Conservation (phyloP, 208 protist species). For the Borovskyia barvae region DNA sequence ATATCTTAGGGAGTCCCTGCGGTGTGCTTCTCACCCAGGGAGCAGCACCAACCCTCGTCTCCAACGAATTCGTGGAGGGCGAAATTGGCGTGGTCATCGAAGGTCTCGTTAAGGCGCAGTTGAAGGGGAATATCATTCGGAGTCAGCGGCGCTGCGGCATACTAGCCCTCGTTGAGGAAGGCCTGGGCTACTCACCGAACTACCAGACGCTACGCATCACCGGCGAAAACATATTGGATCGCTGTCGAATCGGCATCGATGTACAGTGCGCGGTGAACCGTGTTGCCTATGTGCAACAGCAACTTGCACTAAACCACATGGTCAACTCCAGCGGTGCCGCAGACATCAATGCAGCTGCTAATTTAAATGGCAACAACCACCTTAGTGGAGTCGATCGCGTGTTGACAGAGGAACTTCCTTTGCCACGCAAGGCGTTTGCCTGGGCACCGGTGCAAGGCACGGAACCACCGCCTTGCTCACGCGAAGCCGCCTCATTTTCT, state of each 20-base stretch:
- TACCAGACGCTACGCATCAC: conserved; percentile 57
- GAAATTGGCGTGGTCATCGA: conserved; percentile 81
- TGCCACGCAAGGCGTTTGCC: conserved; percentile 31
- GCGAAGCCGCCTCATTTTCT: conserved; percentile 10
- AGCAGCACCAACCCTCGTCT: conserved; percentile 57
- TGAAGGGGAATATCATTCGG: conserved; percentile 72
- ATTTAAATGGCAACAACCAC: not conserved
- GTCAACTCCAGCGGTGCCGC: not conserved
- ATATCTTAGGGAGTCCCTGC: conserved; percentile 27
- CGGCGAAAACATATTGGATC: conserved; percentile 83
- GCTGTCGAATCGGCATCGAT: conserved; percentile 78
- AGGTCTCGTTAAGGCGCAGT: conserved; percentile 43
- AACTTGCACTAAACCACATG: not conserved
- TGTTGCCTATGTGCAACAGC: conserved; percentile 13
- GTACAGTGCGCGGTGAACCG: conserved; percentile 43
- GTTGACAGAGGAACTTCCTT: conserved; percentile 36
- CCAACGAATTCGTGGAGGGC: conserved; percentile 74
- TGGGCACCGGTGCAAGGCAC: conserved; percentile 33
- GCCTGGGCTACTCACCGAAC: conserved; percentile 21
- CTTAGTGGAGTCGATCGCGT: conserved; percentile 12
- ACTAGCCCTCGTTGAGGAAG: conserved; percentile 57
- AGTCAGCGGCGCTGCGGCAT: conserved; percentile 75
- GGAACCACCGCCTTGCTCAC: not conserved
- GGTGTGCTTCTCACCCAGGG: conserved; percentile 71
- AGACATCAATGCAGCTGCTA: not conserved